A percentile compares a stretch with the other conserved stretches of the same genome.
Evolutionary conservation across 78 protist species (phyloP).

Genomic region (Corallochytrium limacisporum): DNA sequence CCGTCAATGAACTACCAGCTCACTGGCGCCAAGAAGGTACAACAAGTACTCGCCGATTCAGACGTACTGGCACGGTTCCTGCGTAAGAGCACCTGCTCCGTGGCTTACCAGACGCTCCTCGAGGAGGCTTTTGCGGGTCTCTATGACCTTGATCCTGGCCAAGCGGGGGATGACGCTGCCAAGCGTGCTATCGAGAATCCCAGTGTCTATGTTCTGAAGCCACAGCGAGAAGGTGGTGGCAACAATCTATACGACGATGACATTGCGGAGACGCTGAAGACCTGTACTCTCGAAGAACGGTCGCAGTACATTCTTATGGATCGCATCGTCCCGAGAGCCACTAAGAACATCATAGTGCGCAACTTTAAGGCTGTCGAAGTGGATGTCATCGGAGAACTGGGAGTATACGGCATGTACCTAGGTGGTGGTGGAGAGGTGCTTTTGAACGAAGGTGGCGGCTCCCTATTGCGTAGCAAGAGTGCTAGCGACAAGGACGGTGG

Average conservation of each 20-base stretch:
- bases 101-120: background rate
- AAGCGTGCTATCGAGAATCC: background rate
- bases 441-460: slow-evolving; percentile 44
- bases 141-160: background rate
- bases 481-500: slow-evolving; percentile 68
- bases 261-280: background rate
- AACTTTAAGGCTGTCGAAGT: background rate
- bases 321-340: slow-evolving; percentile 53
- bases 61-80: slow-evolving; percentile 35
- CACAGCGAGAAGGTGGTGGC: slow-evolving; percentile 94
- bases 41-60: slow-evolving; percentile 53
- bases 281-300: slow-evolving; percentile 5
- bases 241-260: slow-evolving; percentile 43
- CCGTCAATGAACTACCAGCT: slow-evolving; percentile 69
- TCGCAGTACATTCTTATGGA: slow-evolving; percentile 69
- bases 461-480: slow-evolving; percentile 63
- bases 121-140: background rate
- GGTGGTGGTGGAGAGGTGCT: background rate
- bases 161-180: background rate
- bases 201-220: slow-evolving; percentile 67
- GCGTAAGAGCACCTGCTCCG: too few species aligned
- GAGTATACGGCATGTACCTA: background rate
- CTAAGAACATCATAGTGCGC: background rate
- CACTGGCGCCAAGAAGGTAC: slow-evolving; percentile 78
- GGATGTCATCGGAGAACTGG: too few species aligned